Base-by-base conservation (phyloP, 2,329 filamentous ascomycete species). In the Hymenoscyphus infarciens region DNA sequence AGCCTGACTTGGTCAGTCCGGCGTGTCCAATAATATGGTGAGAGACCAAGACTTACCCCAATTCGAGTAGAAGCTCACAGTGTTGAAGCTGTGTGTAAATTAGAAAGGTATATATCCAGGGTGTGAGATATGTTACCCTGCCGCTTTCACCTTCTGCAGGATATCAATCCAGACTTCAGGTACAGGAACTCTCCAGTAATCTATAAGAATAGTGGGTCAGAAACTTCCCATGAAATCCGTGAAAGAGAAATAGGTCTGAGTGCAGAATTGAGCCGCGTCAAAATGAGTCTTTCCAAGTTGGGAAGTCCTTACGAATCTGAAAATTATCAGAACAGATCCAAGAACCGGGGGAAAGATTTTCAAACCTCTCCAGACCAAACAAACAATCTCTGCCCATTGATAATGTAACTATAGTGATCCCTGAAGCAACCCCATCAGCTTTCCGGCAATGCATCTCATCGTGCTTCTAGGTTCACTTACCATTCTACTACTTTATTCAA, bases 141-240 rank as follows among this genome's bases (percentile, higher is more conserved):
- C 77, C 0, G 90, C 88, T 74, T 89, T 92, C 73, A 94, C 86
- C 76, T 96, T 95, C 70, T 95, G 87, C 67, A 95, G 87, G 1
- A 94, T 73, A 67, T 94, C 91, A 8, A 89, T 78, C 79, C 87
- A 87, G 2, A 89, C 75, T 25, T 79, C 77, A 2, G 84, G 81
- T 1, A 88, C 85, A 0, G 86, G 85, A 2, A 87, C 75, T 69
- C 83, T 64, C 76, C 77, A 81, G 69, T 83, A 83, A 66, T 84
- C 42, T 49, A 25, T 8, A 13, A 11, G 7, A 49, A 49, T 22
- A 5, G 5, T 49, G 7, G 22, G 42, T 49, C n/a, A 22, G 7
- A 22, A 49, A 49, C n/a, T 22, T 49, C 11, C 2, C 19, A 22
- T 19, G 19, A 11, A 35, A 5, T 7, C 29, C 29, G 7, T 31